These are phyloP conservation scores for Beauveria sp. DNA, from an alignment of 2,329 filamentous ascomycete species.

Conservation along the genomic window DNA sequence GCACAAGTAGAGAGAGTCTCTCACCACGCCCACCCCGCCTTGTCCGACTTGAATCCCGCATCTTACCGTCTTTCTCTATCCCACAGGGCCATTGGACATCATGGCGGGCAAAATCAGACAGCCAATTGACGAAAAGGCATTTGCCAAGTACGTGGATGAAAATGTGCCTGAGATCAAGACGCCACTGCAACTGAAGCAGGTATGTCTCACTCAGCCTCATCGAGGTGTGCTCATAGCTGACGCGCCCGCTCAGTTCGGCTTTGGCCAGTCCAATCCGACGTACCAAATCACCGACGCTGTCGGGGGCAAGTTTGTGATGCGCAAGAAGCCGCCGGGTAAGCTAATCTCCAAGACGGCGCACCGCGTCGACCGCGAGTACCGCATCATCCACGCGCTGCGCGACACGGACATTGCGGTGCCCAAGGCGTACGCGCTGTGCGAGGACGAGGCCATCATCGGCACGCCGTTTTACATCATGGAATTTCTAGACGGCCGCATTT, in stretches of 20 bases:
- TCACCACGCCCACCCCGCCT: background rate
- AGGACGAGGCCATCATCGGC: slow-evolving; percentile 71
- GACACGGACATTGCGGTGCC: slow-evolving; percentile 79
- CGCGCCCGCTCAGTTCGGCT: slow-evolving; percentile 70
- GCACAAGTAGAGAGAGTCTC: background rate
- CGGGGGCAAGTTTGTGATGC: slow-evolving; percentile 72
- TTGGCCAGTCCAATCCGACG: slow-evolving; percentile 94
- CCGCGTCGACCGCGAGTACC: slow-evolving; percentile 92
- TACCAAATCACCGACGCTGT: slow-evolving; percentile 76
- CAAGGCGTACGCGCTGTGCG: slow-evolving; percentile 74
- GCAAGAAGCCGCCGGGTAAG: slow-evolving; percentile 95
- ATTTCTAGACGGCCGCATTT: slow-evolving; percentile 87
- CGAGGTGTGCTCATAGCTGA: background rate
- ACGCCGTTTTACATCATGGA: slow-evolving; percentile 98
- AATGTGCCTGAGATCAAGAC: slow-evolving; percentile 78
- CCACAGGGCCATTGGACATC: slow-evolving; percentile 8
- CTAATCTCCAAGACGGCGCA: slow-evolving; percentile 91
- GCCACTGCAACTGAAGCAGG: slow-evolving; percentile 85
- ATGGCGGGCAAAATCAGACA: slow-evolving; percentile 89
- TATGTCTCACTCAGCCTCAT: slow-evolving; percentile 26
- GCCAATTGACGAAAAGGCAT: slow-evolving; percentile 72
- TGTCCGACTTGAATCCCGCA: background rate
- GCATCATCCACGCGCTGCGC: slow-evolving; percentile 76
- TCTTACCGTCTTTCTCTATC: background rate
- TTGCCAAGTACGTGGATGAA: slow-evolving; percentile 69